These are phyloP conservation scores for Fusarium citri DNA, from an alignment of 2,329 filamentous ascomycete genomes.

Conservation along the genomic window DNA sequence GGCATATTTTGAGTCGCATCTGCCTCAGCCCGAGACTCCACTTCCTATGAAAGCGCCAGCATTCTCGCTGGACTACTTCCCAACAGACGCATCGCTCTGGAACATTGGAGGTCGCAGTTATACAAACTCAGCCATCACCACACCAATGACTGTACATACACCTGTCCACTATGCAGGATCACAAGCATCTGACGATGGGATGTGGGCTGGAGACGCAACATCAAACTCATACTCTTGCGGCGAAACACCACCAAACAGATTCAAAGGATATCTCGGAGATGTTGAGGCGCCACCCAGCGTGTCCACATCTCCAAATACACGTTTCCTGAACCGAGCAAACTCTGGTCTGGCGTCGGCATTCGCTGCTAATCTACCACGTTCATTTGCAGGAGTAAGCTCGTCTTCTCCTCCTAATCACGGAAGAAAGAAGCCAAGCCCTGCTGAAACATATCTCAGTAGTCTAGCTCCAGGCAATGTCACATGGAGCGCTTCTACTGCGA, in stretches of 20 bases:
- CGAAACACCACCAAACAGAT: slow-evolving; percentile 68
- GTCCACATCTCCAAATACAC: slow-evolving; percentile 69
- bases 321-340: slow-evolving; percentile 65
- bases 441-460: slow-evolving; percentile 68
- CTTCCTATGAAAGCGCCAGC: slow-evolving; percentile 73
- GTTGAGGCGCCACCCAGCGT: slow-evolving; percentile 63
- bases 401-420: slow-evolving; percentile 59
- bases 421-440: slow-evolving; percentile 70
- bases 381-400: slow-evolving; percentile 53
- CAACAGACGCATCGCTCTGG: slow-evolving; percentile 67
- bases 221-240: slow-evolving; percentile 71
- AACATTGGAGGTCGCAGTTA: slow-evolving; percentile 63
- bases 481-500: slow-evolving; percentile 61
- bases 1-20: slow-evolving; percentile 67
- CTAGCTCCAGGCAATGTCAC: slow-evolving; percentile 64
- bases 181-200: slow-evolving; percentile 66
- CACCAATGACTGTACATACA: slow-evolving; percentile 67
- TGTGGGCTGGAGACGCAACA: slow-evolving; percentile 65
- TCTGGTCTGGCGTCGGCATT: slow-evolving; percentile 67
- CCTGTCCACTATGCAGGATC: slow-evolving; percentile 67
- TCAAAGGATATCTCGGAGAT: slow-evolving; percentile 59
- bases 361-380: slow-evolving; percentile 65
- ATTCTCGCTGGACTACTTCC: slow-evolving; percentile 75
- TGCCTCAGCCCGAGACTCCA: slow-evolving; percentile 70
- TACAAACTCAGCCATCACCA: slow-evolving; percentile 66